Conservation (phyloP, 164 flowering plant genomes). For the Vitis labrusca region DNA sequence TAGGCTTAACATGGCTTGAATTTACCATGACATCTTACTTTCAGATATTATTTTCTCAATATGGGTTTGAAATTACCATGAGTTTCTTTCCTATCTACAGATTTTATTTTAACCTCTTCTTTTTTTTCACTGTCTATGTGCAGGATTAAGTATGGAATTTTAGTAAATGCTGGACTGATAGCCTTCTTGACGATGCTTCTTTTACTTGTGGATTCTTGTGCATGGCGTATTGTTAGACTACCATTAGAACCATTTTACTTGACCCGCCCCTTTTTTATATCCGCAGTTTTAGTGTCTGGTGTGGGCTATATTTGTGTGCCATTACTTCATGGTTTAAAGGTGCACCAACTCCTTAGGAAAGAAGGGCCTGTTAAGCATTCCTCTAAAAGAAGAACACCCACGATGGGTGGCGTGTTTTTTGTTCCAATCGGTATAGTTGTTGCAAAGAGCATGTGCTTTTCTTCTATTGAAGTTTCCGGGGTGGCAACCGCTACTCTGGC, state of each 20-base stretch:
- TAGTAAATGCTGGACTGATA: slow-evolving; percentile 59
- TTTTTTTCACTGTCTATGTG: slow-evolving; percentile 18
- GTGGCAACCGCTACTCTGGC: slow-evolving; percentile 66
- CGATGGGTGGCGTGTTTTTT: slow-evolving; percentile 91
- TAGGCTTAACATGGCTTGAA: too few relatives aligned
- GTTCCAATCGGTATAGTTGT: slow-evolving; percentile 75
- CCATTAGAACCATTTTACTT: slow-evolving; percentile 71
- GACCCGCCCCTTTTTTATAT: slow-evolving; percentile 67
- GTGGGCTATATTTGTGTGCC: slow-evolving; percentile 76
- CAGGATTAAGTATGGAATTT: slow-evolving; percentile 66
- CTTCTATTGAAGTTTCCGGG: slow-evolving; percentile 72
- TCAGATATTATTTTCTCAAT: too few relatives aligned
- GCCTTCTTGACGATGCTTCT: slow-evolving; percentile 52
- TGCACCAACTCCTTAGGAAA: slow-evolving; percentile 46
- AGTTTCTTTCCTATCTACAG: too few relatives aligned
- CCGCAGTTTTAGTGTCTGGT: slow-evolving; percentile 48
- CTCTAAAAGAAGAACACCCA: slow-evolving; percentile 62
- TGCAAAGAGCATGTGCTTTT: slow-evolving; percentile 54
- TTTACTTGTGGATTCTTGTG: slow-evolving; percentile 71
- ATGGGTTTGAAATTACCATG: too few relatives aligned
- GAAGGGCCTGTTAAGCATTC: slow-evolving; percentile 49
- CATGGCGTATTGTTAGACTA: slow-evolving; percentile 87
- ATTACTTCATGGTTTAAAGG: slow-evolving; percentile 47
- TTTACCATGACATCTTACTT: too few relatives aligned
- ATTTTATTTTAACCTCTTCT: background rate